Evolutionary conservation across 306 rosid species (phyloP), one percentile per base, ranked within the genome.

Genomic region (Vachellia pachyceras): DNA sequence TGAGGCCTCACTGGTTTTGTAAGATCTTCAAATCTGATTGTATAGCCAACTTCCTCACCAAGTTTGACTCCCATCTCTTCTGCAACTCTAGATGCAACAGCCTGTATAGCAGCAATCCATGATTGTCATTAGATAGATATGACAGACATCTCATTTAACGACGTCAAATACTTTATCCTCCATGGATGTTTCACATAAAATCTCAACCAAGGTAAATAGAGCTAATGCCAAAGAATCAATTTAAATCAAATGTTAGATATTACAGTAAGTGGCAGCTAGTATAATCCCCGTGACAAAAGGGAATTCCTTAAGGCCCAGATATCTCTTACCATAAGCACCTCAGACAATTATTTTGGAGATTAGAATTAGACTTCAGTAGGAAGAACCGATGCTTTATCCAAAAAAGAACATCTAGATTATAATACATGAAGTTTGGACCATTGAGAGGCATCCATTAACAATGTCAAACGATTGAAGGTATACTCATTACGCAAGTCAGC

Each of bases 61-160:
- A 91, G 92, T 84, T 92, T 87, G 70, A 95, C 95, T 50, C 91
- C 97, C 97, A 95, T 95, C 82, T 95, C 98, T 84, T 95, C 92
- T 0, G 97, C 92, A 77, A 95, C 97, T 74, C 97, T 91, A 17
- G 97, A 85, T 80, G 98, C 88, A 82, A 95, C 98, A 6, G 97
- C 82, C 97, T 95, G 82, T 39, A 44, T 22, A 84, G 57, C 36
- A 70, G 39, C 47, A 55, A 35, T 23, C 49, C 71, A 45, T 22
- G 40, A 40, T 20, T 37, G 42, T 72, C 25, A 2, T 44, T 35
- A 70, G 15, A 9, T 29, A 5, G 64, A 49, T 23, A 49, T 8
- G 25, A 42, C 15, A 49, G 6, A 35, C 17, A n/a, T 12, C 58
- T 42, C 77, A 47, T 15, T 23, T 10, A 33, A 23, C 23, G 5